These are phyloP conservation scores for Gynandropsis gynandra DNA, from an alignment of 345 rosid species.

Conservation along the genomic window DNA sequence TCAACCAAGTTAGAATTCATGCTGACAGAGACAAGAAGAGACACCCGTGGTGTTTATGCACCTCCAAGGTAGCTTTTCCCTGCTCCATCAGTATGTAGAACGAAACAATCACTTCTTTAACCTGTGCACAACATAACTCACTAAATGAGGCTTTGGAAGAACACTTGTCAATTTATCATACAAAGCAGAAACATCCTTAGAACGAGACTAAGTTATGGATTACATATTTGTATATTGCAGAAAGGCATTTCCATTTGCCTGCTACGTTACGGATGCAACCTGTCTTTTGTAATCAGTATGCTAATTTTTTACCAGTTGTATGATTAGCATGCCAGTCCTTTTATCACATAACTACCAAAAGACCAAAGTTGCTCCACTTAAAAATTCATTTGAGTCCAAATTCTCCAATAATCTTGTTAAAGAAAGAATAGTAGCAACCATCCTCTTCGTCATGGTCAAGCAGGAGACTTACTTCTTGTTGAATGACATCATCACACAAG, in stretches of 20 bases:
- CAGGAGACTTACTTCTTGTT: constrained; percentile 74
- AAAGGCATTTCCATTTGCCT: no score
- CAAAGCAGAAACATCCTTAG: no score
- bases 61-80: constrained; percentile 89
- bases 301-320: no score
- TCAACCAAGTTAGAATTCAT: constrained; percentile 5
- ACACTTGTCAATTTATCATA: no score
- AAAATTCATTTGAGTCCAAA: no score
- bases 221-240: no score
- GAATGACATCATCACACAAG: constrained; percentile 94
- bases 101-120: constrained; percentile 83
- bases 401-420: no score
- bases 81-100: constrained; percentile 95
- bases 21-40: constrained; percentile 4
- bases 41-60: constrained; percentile 16
- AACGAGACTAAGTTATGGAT: no score
- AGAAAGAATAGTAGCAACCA: no score
- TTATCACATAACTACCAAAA: no score
- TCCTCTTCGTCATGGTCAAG: background rate
- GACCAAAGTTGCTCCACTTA: no score
- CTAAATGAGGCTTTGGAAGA: constrained; percentile 11
- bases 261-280: background rate
- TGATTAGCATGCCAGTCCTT: no score
- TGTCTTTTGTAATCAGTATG: background rate
- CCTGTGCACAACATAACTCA: constrained; percentile 38